phyloP scores from a whole-genome alignment of 2,329 filamentous ascomycete genomes.

The Fusarium foetens region DNA sequence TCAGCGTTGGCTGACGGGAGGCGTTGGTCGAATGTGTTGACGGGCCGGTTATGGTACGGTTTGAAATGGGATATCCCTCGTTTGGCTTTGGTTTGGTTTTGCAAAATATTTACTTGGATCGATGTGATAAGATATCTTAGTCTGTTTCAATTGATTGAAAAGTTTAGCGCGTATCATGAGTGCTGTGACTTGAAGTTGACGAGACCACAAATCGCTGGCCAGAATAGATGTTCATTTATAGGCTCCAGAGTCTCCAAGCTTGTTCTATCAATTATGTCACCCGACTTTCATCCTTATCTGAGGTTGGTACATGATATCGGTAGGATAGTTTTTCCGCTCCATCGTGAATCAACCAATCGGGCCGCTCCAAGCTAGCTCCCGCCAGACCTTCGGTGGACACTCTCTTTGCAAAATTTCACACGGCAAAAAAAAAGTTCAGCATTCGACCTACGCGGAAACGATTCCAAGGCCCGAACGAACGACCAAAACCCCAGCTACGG shows the following conservation, averaged over 20 bases:
- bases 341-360: conserved; percentile 29
- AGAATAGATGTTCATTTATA: not conserved
- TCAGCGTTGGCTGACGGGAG: conserved; percentile 8
- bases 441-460: conserved; percentile 31
- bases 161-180: not conserved
- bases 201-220: not conserved
- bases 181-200: not conserved
- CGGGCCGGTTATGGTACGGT: not conserved
- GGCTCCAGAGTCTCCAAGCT: not conserved
- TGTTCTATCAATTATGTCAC: not conserved
- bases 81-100: conserved; percentile 25
- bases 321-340: conserved; percentile 36
- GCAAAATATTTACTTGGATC: not conserved
- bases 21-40: conserved; percentile 36
- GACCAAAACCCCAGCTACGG: conserved; percentile 12
- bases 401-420: conserved; percentile 47
- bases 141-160: conserved; percentile 22
- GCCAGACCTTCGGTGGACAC: conserved; percentile 31
- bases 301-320: conserved; percentile 3
- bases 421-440: conserved; percentile 39
- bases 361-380: conserved; percentile 35
- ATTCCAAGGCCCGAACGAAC: conserved; percentile 18
- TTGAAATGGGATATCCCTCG: conserved; percentile 34
- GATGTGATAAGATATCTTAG: not conserved
- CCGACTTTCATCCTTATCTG: not conserved